Evolutionary conservation across 257 asterid genomes (phyloP).

Genomic region (Craterostigma plantagineum): DNA sequence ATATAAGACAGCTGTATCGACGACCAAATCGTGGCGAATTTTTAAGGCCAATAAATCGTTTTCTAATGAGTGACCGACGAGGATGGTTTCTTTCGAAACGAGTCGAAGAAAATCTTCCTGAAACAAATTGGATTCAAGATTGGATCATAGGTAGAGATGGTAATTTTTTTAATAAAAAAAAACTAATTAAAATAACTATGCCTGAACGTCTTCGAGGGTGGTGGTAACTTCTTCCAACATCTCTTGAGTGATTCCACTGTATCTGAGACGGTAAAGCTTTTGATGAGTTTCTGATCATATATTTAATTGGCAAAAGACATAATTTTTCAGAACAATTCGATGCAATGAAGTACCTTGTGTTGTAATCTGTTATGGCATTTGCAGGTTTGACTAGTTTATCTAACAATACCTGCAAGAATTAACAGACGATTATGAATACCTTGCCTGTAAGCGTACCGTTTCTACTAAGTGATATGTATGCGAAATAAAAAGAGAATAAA

Average conservation of each 20-base stretch:
- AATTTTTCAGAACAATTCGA: neutral
- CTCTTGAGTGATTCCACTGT: constrained; percentile 79
- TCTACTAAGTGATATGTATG: neutral
- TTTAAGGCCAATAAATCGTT: constrained; percentile 77
- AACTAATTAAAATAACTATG: constrained; percentile 14
- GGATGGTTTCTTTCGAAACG: constrained; percentile 75
- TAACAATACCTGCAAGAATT: constrained; percentile 54
- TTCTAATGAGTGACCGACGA: constrained; percentile 90
- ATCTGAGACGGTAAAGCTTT: constrained; percentile 31
- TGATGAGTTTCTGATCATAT: too few species aligned
- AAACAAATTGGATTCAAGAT: too few species aligned
- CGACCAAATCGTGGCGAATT: constrained; percentile 66
- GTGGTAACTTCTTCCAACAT: constrained; percentile 73
- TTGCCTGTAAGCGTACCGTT: neutral
- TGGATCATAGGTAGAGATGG: too few species aligned
- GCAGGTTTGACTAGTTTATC: constrained; percentile 88
- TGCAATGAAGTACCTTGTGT: constrained; percentile 49
- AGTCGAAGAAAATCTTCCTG: constrained; percentile 67
- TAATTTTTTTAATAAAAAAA: too few species aligned
- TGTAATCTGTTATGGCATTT: constrained; percentile 76
- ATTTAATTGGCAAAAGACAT: neutral
- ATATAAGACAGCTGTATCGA: constrained; percentile 81
- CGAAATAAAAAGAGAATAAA: constrained; percentile 1
- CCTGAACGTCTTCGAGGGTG: constrained; percentile 84
- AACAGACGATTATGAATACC: neutral